Conservation (phyloP, 495 filamentous ascomycete genomes). For the Tuber indicum region DNA sequence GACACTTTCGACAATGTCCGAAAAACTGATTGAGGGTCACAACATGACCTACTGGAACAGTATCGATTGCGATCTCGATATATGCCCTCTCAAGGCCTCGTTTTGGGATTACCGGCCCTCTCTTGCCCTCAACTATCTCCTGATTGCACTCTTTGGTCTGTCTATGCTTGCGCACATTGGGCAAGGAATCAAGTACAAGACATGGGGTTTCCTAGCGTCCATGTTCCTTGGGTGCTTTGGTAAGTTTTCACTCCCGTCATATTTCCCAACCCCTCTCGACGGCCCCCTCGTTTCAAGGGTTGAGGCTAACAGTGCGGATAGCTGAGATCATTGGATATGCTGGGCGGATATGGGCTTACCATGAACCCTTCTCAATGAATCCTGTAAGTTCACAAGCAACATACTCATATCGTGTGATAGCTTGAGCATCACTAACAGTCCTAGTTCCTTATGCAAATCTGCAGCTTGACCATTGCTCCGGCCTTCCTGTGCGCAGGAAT, state of each 20-base stretch:
- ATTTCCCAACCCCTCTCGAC: background rate
- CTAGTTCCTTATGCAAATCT: constrained; percentile 52
- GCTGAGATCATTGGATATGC: constrained; percentile 47
- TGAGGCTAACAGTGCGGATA: constrained; percentile 1
- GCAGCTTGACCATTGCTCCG: constrained; percentile 59
- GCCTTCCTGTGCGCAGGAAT: constrained; percentile 59
- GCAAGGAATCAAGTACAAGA: constrained; percentile 45
- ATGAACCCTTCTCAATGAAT: constrained; percentile 42
- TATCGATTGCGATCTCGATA: constrained; percentile 28
- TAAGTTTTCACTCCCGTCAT: constrained; percentile 1
- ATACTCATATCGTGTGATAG: background rate
- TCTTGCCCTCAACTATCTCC: constrained; percentile 44
- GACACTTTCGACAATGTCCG: background rate
- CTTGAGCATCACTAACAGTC: background rate
- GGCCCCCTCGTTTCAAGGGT: background rate
- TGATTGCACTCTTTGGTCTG: constrained; percentile 43
- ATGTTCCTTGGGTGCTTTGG: constrained; percentile 43
- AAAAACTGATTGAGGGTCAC: background rate
- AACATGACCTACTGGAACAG: constrained; percentile 1
- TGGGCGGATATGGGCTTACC: constrained; percentile 43
- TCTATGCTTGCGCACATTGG: constrained; percentile 41
- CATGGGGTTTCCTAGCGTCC: constrained; percentile 45
- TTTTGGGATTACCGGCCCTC: constrained; percentile 44
- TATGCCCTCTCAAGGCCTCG: constrained; percentile 29
- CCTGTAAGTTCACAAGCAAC: constrained; percentile 15